Conservation (phyloP, 768 basidiomycete genomes). For the Nidularia pulvinata region DNA sequence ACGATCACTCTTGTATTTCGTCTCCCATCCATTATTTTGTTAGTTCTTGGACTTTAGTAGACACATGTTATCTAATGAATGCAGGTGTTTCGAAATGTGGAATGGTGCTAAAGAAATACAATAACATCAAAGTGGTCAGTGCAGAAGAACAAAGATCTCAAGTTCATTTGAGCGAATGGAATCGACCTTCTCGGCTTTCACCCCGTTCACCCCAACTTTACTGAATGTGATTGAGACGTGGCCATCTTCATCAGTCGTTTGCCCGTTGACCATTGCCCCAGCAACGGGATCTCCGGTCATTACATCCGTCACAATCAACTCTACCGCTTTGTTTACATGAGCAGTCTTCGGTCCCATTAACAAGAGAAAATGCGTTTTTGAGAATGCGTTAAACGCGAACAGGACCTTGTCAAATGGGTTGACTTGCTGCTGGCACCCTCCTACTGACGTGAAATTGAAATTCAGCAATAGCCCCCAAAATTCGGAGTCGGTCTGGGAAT, state of each 20-base stretch:
- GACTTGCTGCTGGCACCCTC: slow-evolving; percentile 39
- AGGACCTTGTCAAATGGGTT: slow-evolving; percentile 23
- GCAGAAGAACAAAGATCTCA: slow-evolving; percentile 7
- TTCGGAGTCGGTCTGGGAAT: slow-evolving; percentile 21
- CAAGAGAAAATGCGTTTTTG: slow-evolving; percentile 25
- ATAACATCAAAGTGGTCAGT: neutral
- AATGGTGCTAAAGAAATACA: no score
- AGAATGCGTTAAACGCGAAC: slow-evolving; percentile 37
- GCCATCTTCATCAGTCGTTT: slow-evolving; percentile 20
- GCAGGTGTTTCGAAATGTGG: no score
- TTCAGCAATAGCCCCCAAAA: slow-evolving; percentile 36
- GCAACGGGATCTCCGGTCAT: slow-evolving; percentile 17
- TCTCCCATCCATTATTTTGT: no score
- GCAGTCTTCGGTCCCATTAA: slow-evolving; percentile 26
- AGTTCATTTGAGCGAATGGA: slow-evolving; percentile 29
- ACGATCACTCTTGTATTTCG: no score
- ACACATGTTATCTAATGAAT: no score
- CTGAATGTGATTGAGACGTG: slow-evolving; percentile 21
- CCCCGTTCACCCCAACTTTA: slow-evolving; percentile 12
- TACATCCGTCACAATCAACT: slow-evolving; percentile 34
- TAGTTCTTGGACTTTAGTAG: no score
- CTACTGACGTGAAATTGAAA: slow-evolving; percentile 29
- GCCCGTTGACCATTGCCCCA: slow-evolving; percentile 24
- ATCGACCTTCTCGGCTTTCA: slow-evolving; percentile 29
- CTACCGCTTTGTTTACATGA: slow-evolving; percentile 15